A percentile compares a stretch with the other conserved stretches of the same genome.
These are phyloP conservation scores for Excoecaria cochinchinensis DNA, from an alignment of 345 rosid genomes.

Conservation along the genomic window DNA sequence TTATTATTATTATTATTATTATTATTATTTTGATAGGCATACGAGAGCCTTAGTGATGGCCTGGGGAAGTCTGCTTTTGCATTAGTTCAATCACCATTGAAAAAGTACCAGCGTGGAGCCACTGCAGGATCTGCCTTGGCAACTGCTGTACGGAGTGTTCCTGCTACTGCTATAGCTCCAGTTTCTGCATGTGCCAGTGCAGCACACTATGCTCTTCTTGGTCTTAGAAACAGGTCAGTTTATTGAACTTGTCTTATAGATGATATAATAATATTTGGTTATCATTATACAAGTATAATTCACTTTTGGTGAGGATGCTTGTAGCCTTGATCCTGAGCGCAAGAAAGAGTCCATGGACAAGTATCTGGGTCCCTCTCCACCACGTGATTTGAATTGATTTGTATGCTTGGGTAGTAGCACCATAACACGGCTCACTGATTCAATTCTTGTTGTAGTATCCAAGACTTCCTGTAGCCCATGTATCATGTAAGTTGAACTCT, in stretches of 20 bases:
- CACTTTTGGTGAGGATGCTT: conserved; percentile 23
- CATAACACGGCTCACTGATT: not conserved
- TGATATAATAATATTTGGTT: not conserved
- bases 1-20: no score
- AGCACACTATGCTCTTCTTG: conserved; percentile 75
- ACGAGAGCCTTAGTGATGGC: conserved; percentile 77
- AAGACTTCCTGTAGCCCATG: not conserved
- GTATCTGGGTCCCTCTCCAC: conserved; percentile 68
- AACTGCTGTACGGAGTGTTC: conserved; percentile 74
- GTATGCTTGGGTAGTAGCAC: not conserved
- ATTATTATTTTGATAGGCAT: no score
- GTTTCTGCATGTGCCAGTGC: conserved; percentile 87
- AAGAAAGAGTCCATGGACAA: conserved; percentile 98
- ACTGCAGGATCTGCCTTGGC: conserved; percentile 83
- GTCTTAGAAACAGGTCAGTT: conserved; percentile 80
- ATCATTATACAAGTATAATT: not conserved
- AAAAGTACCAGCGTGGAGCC: conserved; percentile 77
- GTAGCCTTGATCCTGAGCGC: conserved; percentile 95
- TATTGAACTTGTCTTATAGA: not conserved
- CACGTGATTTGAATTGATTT: conserved; percentile 34
- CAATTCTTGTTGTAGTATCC: not conserved
- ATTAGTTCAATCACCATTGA: conserved; percentile 73
- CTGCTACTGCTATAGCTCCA: conserved; percentile 92
- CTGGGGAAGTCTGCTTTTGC: conserved; percentile 88
- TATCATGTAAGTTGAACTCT: conserved; percentile 18